These are phyloP conservation scores for Microthlaspi erraticum DNA, from an alignment of 345 rosid genomes.

Conservation along the genomic window DNA sequence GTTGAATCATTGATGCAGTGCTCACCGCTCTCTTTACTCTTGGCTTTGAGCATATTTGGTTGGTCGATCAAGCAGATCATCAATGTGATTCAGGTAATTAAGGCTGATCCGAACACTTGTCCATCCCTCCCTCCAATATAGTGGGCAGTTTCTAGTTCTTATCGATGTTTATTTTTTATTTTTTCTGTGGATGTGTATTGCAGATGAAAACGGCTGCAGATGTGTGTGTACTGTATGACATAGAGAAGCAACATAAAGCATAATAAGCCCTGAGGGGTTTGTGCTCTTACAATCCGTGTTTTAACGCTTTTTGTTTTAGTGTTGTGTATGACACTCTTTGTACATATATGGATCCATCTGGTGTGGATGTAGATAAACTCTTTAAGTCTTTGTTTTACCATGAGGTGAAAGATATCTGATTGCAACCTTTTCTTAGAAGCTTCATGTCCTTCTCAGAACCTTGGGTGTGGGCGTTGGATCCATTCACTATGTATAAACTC, in stretches of 20 bases:
- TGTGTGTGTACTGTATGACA: conserved; percentile 76
- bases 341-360: conserved; percentile 28
- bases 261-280: conserved; percentile 40
- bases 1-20: conserved; percentile 49
- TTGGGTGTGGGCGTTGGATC: neutral
- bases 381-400: conserved; percentile 15
- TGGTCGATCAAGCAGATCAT: conserved; percentile 83
- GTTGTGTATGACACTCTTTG: conserved; percentile 22
- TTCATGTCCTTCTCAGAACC: too few relatives aligned
- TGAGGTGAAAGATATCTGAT: conserved; percentile 22
- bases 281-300: conserved; percentile 6
- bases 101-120: conserved; percentile 14
- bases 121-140: neutral
- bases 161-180: neutral
- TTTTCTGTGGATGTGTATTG: conserved; percentile 7
- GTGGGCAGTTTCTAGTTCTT: conserved; percentile 14
- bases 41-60: conserved; percentile 72
- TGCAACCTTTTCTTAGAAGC: too few relatives aligned
- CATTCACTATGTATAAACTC: neutral
- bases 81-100: conserved; percentile 79
- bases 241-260: conserved; percentile 56
- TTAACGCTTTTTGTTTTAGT: conserved; percentile 19
- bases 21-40: conserved; percentile 57
- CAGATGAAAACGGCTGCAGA: conserved; percentile 99
- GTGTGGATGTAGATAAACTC: conserved; percentile 34